Base-by-base conservation (phyloP, 805 yeast genomes). In the Candida boidinii region DNA sequence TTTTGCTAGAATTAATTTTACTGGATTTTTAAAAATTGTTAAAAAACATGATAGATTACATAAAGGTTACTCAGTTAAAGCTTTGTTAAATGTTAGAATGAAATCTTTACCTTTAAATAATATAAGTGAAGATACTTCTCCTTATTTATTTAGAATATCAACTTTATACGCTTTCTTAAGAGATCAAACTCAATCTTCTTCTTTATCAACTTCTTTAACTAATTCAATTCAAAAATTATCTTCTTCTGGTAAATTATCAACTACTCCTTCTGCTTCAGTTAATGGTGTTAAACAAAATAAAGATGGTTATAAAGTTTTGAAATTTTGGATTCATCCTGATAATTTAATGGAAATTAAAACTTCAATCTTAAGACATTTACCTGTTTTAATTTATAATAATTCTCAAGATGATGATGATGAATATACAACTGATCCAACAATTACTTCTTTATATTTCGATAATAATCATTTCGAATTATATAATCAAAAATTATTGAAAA, bases 311-410 rank as follows among this genome's bases (percentile, higher is more conserved):
- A 79, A 65, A 41, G 78, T 85, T 12, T 77, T 79, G 58, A 86
- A 84, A 60, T 90, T 90, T 58, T 90, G 98, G 98, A 71, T 92
- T 28, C 97, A 90, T 55, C 88, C 90, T n/a, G 98, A 92, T 46
- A 83, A 86, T 54, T 55, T 92, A 53, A 88, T 90, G 96, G 97
- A 90, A 61, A 95, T 88, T 35, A 90, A 90, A 63, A 86, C 97
- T n/a, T 77, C 87, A 38, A 84, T 90, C 43, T 71, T 90, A 53
- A 80, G 97, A 55, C 94, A 86, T 49, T 71, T 90, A 44, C 98
- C 98, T 2, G 94, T 88, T 5, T 68, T 90, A 41, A 82, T 90
- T 30, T 92, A 87, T 47, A 51, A 70, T 42, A 65, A 69, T 44
- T 68, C 60, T 31, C 66, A 67, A 36, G 62, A 62, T 33, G 65